Percentiles rank a stretch among this genome's conserved stretches.
phyloP scores from a whole-genome alignment of 345 rosid species.

The Corymbia maculata region DNA sequence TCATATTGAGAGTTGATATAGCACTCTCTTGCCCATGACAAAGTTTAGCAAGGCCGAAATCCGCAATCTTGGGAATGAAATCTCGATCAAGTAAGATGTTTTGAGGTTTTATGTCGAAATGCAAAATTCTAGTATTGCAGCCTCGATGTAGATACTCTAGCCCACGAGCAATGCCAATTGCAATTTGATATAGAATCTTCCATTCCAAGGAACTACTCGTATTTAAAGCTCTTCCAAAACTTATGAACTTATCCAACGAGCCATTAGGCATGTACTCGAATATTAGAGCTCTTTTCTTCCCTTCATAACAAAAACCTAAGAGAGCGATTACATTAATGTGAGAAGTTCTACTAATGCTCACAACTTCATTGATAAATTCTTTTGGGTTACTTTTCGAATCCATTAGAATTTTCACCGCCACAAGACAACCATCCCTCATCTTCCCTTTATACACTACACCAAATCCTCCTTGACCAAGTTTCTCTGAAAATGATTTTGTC shows the following conservation, averaged over 20 bases:
- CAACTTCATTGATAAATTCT: neutral
- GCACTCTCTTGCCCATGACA: neutral
- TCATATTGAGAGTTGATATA: neutral
- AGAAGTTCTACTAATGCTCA: neutral
- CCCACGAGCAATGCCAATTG: neutral
- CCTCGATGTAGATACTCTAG: neutral
- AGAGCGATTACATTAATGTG: neutral
- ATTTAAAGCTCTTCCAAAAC: neutral
- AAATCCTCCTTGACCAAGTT: conserved; percentile 29
- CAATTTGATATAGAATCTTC: neutral
- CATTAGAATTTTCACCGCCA: neutral
- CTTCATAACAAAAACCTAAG: neutral
- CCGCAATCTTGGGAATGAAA: too few relatives aligned
- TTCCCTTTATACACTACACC: neutral
- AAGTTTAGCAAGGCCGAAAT: neutral
- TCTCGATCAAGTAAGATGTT: neutral
- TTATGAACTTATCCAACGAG: neutral
- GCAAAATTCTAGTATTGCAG: neutral
- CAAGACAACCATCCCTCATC: neutral
- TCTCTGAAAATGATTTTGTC: conserved; percentile 10
- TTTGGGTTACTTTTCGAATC: fast-evolving
- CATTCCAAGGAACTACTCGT: neutral
- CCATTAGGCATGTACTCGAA: neutral
- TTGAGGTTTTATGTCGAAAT: neutral
- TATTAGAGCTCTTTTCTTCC: neutral